A percentile compares a stretch with the other conserved stretches of the same genome.
These are phyloP conservation scores for Podaxis rugospora DNA, from an alignment of 768 basidiomycete genomes.

Conservation along the genomic window DNA sequence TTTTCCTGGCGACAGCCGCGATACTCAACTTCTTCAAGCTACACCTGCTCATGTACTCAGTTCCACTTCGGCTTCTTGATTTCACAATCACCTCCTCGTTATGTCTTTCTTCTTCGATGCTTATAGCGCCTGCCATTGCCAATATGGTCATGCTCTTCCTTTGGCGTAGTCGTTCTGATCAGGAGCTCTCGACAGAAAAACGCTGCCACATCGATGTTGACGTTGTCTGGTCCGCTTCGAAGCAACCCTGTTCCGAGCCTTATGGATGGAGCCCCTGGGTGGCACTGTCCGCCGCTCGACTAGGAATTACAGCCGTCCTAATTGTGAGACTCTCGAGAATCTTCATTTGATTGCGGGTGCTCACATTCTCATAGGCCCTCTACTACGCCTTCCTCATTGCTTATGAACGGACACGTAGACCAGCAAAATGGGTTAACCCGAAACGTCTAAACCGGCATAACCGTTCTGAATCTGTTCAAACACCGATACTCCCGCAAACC, in stretches of 20 bases:
- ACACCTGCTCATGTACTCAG: conserved; percentile 26
- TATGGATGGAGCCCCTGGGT: conserved; percentile 53
- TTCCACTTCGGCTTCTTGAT: conserved; percentile 27
- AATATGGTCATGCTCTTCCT: conserved; percentile 52
- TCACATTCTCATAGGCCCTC: conserved; percentile 2
- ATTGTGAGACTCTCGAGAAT: conserved; percentile 37
- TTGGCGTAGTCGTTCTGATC: conserved; percentile 41
- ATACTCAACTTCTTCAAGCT: conserved; percentile 37
- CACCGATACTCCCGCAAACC: not conserved
- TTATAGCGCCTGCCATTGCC: conserved; percentile 48
- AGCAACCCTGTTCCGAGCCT: conserved; percentile 23
- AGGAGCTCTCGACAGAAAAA: conserved; percentile 30
- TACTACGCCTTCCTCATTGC: conserved; percentile 10
- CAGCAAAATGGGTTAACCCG: conserved; percentile 14
- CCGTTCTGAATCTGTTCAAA: not conserved
- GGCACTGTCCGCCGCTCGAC: conserved; percentile 44
- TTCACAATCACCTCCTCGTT: conserved; percentile 28
- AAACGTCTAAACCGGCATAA: conserved; percentile 13
- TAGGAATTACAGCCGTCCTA: conserved; percentile 46
- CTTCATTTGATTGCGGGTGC: conserved; percentile 2
- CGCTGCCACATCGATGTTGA: conserved; percentile 68
- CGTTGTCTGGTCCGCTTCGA: conserved; percentile 52
- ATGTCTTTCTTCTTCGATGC: conserved; percentile 37
- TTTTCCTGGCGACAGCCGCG: conserved; percentile 31
- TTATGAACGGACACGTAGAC: conserved; percentile 23